These are phyloP conservation scores for Violaceomyces palustris DNA, from an alignment of 1,284 basidiomycete species.

Conservation along the genomic window DNA sequence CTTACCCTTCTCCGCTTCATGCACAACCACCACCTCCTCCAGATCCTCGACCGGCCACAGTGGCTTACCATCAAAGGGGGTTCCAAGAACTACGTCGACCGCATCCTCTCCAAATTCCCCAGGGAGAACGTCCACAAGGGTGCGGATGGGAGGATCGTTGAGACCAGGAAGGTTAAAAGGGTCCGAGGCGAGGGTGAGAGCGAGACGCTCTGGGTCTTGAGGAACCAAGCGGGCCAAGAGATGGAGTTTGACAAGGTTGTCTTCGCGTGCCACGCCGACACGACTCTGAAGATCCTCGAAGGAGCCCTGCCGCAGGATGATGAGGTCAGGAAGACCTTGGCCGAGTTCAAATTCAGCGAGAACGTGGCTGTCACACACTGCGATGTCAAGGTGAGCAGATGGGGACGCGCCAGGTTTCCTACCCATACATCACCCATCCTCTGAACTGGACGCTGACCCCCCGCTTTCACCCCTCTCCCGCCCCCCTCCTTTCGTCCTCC, in stretches of 20 bases:
- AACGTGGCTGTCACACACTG: constrained; percentile 70
- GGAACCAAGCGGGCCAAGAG: too few relatives aligned
- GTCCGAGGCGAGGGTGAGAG: constrained; percentile 54
- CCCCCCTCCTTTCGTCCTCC: constrained; percentile 1
- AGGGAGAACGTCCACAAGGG: constrained; percentile 11
- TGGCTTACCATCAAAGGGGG: constrained; percentile 74
- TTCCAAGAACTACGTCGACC: constrained; percentile 47
- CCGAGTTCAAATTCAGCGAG: constrained; percentile 59
- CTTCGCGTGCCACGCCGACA: constrained; percentile 71
- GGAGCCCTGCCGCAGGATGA: constrained; percentile 60
- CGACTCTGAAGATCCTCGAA: constrained; percentile 61
- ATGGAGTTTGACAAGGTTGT: constrained; percentile 69
- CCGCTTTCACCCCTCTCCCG: constrained; percentile 55
- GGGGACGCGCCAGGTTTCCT: constrained; percentile 50
- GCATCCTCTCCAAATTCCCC: constrained; percentile 19
- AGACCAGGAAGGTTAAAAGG: too few relatives aligned
- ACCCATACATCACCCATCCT: constrained; percentile 1
- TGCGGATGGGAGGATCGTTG: constrained; percentile 6
- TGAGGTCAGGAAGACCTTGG: constrained; percentile 56
- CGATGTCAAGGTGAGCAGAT: constrained; percentile 53
- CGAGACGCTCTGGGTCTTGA: constrained; percentile 4
- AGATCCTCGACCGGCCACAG: constrained; percentile 67
- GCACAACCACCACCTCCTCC: constrained; percentile 74
- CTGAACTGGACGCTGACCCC: constrained; percentile 57
- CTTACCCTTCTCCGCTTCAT: constrained; percentile 70